These are phyloP conservation scores for Clausena lansium DNA, from an alignment of 345 rosid species.

Conservation along the genomic window DNA sequence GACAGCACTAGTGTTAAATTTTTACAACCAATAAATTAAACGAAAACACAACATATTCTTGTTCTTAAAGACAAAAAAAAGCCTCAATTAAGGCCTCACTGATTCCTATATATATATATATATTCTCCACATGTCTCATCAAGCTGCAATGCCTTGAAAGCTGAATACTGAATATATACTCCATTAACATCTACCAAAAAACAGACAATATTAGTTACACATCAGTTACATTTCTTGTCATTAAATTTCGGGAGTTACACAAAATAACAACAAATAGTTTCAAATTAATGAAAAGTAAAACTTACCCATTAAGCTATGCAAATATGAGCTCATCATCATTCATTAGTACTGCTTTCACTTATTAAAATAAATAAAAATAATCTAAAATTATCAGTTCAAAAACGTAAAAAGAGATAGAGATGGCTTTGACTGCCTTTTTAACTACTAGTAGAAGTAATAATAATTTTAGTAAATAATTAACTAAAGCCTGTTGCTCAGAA, in stretches of 20 bases:
- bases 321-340: neutral
- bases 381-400: neutral
- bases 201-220: neutral
- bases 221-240: slow-evolving; percentile 4
- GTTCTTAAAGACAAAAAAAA: no score
- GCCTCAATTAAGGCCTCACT: neutral
- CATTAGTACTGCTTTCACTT: neutral
- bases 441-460: neutral
- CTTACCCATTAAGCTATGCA: neutral
- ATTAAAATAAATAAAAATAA: neutral
- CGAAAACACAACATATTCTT: no score
- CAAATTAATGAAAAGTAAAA: neutral
- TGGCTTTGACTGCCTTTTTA: neutral
- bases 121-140: slow-evolving; percentile 1
- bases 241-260: neutral
- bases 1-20: no score
- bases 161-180: neutral
- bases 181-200: neutral
- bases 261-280: neutral
- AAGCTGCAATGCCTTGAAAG: slow-evolving; percentile 5
- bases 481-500: neutral
- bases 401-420: neutral
- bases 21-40: no score
- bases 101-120: neutral
- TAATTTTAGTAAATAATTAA: neutral